Percentiles rank a stretch among this genome's conserved stretches.
These are phyloP conservation scores for Choanephora cucurbitarum DNA, from an alignment of 371 early-diverging fungal genomes.

Conservation along the genomic window DNA sequence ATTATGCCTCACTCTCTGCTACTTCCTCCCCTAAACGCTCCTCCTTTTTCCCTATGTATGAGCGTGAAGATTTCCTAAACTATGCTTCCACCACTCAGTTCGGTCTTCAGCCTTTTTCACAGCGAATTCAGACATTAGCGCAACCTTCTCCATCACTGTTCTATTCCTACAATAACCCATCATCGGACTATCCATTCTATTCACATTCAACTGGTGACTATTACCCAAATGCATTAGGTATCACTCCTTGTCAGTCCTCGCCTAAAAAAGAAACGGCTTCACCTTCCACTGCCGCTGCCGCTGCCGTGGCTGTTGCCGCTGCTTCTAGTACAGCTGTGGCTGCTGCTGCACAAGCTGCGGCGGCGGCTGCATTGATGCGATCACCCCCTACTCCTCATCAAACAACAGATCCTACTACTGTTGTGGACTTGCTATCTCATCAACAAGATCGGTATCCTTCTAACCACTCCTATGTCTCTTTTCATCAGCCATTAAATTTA, in stretches of 20 bases:
- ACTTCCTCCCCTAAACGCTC: slow-evolving; percentile 24
- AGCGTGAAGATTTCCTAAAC: slow-evolving; percentile 19
- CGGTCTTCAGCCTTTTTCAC: slow-evolving; percentile 19
- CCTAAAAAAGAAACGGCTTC: slow-evolving; percentile 11
- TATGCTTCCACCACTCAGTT: slow-evolving; percentile 1
- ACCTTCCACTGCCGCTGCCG: slow-evolving; percentile 3
- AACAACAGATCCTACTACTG: too few species aligned
- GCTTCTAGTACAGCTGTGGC: slow-evolving; percentile 9
- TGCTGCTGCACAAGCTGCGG: slow-evolving; percentile 19
- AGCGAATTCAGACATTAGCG: slow-evolving; percentile 17
- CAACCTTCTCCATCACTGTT: slow-evolving; percentile 26
- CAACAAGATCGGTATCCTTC: slow-evolving; percentile 14
- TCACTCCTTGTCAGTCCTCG: slow-evolving; percentile 15
- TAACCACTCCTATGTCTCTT: slow-evolving; percentile 9
- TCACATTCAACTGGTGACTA: slow-evolving; percentile 9
- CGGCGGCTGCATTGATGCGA: slow-evolving; percentile 25
- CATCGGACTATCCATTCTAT: slow-evolving; percentile 26
- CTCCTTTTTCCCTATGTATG: slow-evolving; percentile 26
- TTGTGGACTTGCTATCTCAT: slow-evolving; percentile 17
- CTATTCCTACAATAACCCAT: slow-evolving; percentile 9
- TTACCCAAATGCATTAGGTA: slow-evolving; percentile 25
- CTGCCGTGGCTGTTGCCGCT: slow-evolving; percentile 5
- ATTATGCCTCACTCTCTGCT: slow-evolving; percentile 23
- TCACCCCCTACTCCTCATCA: slow-evolving; percentile 11
- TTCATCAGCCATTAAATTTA: slow-evolving; percentile 6